These are phyloP conservation scores for Mycena pura DNA, from an alignment of 768 basidiomycete species.

Conservation along the genomic window DNA sequence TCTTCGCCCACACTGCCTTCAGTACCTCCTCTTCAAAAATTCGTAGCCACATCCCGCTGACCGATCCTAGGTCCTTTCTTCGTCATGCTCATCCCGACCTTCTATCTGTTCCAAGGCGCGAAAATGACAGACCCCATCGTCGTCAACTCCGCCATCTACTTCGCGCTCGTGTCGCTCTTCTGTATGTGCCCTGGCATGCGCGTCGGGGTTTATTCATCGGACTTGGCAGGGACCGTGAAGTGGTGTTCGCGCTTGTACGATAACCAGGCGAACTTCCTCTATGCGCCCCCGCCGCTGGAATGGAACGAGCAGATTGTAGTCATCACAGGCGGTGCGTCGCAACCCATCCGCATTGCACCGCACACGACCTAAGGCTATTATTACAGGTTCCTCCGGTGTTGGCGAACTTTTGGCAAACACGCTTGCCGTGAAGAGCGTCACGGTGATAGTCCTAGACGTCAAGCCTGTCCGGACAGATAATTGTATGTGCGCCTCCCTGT, in stretches of 20 bases:
- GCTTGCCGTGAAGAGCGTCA: conserved; percentile 80
- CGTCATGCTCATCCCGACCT: conserved; percentile 77
- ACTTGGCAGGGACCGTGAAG: conserved; percentile 62
- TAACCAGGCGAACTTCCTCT: conserved; percentile 73
- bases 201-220: conserved; percentile 11
- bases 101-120: conserved; percentile 75
- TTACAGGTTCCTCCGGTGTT: conserved; percentile 82
- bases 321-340: conserved; percentile 81
- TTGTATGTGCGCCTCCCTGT: conserved; percentile 48
- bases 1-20: conserved; percentile 78
- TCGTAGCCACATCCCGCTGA: conserved; percentile 2
- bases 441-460: conserved; percentile 86
- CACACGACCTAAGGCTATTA: background rate
- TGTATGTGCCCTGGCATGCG: conserved; percentile 48
- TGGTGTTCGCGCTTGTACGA: conserved; percentile 79
- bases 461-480: conserved; percentile 80
- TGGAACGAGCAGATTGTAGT: conserved; percentile 93
- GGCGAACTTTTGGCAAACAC: conserved; percentile 90
- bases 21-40: conserved; percentile 53
- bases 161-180: conserved; percentile 62
- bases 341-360: background rate
- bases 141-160: conserved; percentile 59
- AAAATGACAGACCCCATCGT: conserved; percentile 59
- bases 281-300: conserved; percentile 65
- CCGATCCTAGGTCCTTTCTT: conserved; percentile 89